phyloP scores from a whole-genome alignment of 306 rosid genomes.

The Leucaena leucocephala region DNA sequence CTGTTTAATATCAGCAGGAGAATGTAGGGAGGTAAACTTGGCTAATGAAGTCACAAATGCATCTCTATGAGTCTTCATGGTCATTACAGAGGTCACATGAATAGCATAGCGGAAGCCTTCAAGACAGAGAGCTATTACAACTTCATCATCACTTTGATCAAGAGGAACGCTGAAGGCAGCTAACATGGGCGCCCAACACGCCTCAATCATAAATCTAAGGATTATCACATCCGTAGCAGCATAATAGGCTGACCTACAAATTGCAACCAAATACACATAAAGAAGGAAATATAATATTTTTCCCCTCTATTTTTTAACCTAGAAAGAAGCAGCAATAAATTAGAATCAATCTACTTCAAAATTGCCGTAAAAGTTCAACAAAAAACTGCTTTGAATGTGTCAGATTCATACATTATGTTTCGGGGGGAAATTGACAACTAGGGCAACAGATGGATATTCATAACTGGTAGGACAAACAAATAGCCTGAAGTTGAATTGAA shows the following conservation, averaged over 20 bases:
- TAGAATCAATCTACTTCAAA: constrained; percentile 28
- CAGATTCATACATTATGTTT: constrained; percentile 31
- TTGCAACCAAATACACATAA: constrained; percentile 39
- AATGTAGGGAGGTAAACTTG: constrained; percentile 94
- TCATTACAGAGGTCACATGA: constrained; percentile 93
- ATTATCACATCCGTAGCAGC: constrained; percentile 95
- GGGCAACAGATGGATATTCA: constrained; percentile 27
- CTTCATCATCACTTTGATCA: constrained; percentile 96
- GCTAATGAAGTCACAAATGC: constrained; percentile 97
- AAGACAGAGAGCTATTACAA: constrained; percentile 80
- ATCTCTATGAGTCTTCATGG: constrained; percentile 99
- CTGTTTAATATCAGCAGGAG: constrained; percentile 97
- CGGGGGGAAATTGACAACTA: not conserved
- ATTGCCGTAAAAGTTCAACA: not conserved
- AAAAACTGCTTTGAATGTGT: constrained; percentile 9
- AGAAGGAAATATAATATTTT: not conserved
- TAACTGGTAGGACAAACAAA: constrained; percentile 27
- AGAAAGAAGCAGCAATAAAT: constrained; percentile 1
- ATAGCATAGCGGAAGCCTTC: constrained; percentile 94
- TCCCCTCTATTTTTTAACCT: not conserved
- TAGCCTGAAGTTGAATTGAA: constrained; percentile 12
- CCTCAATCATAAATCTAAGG: constrained; percentile 96
- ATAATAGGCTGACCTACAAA: constrained; percentile 89
- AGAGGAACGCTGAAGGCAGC: constrained; percentile 99
- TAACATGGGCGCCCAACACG: constrained; percentile 99